Evolutionary conservation across 768 basidiomycete genomes (phyloP), one percentile per base, ranked within the genome.

Genomic region (Pholiota conissans): DNA sequence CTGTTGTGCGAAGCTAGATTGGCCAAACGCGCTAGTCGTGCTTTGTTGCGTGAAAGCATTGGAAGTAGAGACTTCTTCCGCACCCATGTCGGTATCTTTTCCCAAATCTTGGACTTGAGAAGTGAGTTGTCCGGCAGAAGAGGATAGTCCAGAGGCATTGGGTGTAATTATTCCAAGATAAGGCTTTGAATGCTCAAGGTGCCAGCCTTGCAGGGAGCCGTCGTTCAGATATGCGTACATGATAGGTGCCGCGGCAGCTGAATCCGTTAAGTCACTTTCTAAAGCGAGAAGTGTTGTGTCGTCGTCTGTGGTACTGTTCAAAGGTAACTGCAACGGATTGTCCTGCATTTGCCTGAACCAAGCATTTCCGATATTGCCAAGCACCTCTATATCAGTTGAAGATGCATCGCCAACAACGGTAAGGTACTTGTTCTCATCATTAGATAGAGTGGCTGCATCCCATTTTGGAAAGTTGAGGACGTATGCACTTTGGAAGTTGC

Each of bases 201-300:
- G 76, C 90, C 91, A 93, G 3, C 78, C 91, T 48, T 85, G 80
- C 22, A 93, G 54, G 0, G 90, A 89, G 18, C 91, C 91, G 65
- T 93, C 91, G 53, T 85, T 90, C 10, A 89, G 78, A 69, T 90
- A 92, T 2, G 83, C 86, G 67, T 85, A 91, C 70, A 91, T 72
- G 55, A 91, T 76, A 0, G 91, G 91, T 11, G 69, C 69, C 11
- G 61, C 65, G 9, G 73, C 67, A 39, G 75, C 73, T 8, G 69
- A 61, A 57, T 79, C 79, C 14, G 89, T 90, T 51, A 92, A 66
- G 67, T 93, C 91, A 5, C 83, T 67, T 39, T 83, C 85, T 37
- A 93, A 74, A 5, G 82, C 83, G 16, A 91, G 65, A 3, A 91
- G 74, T 14, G 85, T 73, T 3, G 90, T 91, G 65, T 93, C 91